Evolutionary conservation across 202 grass and related monocot genomes (phyloP), one percentile per base, ranked within the genome.

Genomic region (Carex arenaria): DNA sequence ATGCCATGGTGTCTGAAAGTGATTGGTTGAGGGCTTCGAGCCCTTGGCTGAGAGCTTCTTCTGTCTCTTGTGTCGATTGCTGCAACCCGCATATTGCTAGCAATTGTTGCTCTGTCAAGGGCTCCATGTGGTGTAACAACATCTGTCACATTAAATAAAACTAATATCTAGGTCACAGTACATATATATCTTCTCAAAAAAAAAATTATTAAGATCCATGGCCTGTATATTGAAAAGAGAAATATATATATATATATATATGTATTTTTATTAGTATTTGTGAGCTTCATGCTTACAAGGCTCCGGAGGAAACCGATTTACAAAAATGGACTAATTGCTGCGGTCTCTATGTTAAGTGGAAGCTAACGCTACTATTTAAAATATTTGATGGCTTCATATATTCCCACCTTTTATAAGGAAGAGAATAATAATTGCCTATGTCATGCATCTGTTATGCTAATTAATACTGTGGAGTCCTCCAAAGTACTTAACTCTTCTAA

Each of bases 91-190:
- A 97, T 79, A 97, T 89, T 13, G 68, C 95, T 15, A 97, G 62
- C 81, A 97, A 87, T 84, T 97, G 95, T 84, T 94, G 92, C 85
- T 97, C 95, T 32, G 95, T 91, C 82, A 94, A 84, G 47, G 95
- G 95, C 81, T 97, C 89, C 79, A 93, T 85, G 81, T 91, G 90
- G 60, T 79, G 85, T 30, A 92, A 64, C 70, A 97, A 65, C 91
- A 97, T 90, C 94, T 97, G 78, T 72, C 22, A 82, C 23, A 52
- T 68, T 49, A 82, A 64, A 54, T 47, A 82, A 65, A 12, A 55
- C 32, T 28, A 3, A 56, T 34, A 18, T 56, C 72, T 76, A 18
- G 23, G 51, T 76, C 26, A 54, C 7, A 76, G 23, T 76, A 18
- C 28, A 36, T 13, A 22, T n/a, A 53, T 13, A 18, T 75, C 19